phyloP scores from a whole-genome alignment of 1,284 basidiomycete genomes.

The Coniferiporia sulphurascens region DNA sequence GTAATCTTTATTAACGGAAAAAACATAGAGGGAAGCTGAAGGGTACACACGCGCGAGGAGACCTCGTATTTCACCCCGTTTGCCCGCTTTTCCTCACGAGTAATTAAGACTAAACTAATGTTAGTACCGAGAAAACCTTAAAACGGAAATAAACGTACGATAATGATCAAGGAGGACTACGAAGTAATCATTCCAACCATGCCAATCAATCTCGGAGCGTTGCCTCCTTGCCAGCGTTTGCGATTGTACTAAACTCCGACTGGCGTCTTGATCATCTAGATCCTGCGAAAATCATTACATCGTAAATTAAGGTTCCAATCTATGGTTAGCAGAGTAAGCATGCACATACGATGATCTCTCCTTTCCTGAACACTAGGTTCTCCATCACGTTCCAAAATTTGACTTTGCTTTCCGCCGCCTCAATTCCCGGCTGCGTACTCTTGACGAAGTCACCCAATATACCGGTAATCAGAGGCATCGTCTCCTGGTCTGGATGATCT shows the following conservation, averaged over 20 bases:
- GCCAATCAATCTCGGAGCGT: slow-evolving; percentile 54
- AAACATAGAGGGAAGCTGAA: slow-evolving; percentile 22
- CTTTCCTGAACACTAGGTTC: slow-evolving; percentile 64
- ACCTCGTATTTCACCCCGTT: slow-evolving; percentile 50
- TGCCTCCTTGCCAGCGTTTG: slow-evolving; percentile 51
- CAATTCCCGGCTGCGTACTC: slow-evolving; percentile 79
- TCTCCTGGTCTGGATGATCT: slow-evolving; percentile 64
- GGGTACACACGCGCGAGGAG: slow-evolving; percentile 49
- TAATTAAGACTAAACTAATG: slow-evolving; percentile 48
- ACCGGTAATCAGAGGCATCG: slow-evolving; percentile 57
- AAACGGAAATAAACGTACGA: slow-evolving; percentile 36
- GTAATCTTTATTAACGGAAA: slow-evolving; percentile 7
- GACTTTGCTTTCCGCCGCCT: slow-evolving; percentile 77
- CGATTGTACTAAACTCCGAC: slow-evolving; percentile 61
- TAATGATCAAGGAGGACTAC: slow-evolving; percentile 76
- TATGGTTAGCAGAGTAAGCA: slow-evolving; percentile 13
- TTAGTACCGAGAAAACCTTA: not conserved
- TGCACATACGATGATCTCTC: slow-evolving; percentile 69
- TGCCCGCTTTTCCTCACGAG: slow-evolving; percentile 50
- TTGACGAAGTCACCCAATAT: slow-evolving; percentile 65
- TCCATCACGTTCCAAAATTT: slow-evolving; percentile 77
- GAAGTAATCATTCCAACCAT: slow-evolving; percentile 60
- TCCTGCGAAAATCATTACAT: slow-evolving; percentile 43
- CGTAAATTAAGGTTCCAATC: not conserved
- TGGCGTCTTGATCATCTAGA: slow-evolving; percentile 71